Percentiles rank a stretch among this genome's conserved stretches.
Evolutionary conservation across 495 filamentous ascomycete species (phyloP).

Genomic region (Rhizodiscina lignyota): DNA sequence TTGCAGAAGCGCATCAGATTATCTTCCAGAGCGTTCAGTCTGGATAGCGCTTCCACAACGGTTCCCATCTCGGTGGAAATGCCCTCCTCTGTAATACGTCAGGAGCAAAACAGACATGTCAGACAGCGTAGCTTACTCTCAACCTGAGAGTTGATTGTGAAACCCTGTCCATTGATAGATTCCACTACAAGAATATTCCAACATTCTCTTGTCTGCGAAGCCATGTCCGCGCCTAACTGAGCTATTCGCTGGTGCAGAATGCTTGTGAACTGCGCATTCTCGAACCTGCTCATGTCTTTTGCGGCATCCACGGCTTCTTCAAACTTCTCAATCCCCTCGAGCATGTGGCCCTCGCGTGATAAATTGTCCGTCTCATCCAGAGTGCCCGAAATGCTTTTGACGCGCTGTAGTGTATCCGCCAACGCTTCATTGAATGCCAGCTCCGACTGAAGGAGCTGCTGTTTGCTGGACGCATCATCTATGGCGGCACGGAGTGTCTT

Average conservation of each 20-base stretch:
- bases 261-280: conserved; percentile 17
- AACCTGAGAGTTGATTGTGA: conserved; percentile 15
- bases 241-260: conserved; percentile 15
- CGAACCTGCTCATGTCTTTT: conserved; percentile 19
- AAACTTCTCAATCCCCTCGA: conserved; percentile 25
- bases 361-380: conserved; percentile 21
- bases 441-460: conserved; percentile 55
- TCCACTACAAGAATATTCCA: conserved; percentile 24
- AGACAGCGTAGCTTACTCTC: too few species aligned
- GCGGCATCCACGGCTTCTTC: conserved; percentile 22
- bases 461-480: conserved; percentile 51
- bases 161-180: conserved; percentile 7
- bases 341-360: conserved; percentile 14
- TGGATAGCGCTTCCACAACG: conserved; percentile 3
- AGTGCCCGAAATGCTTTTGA: conserved; percentile 32
- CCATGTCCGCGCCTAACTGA: conserved; percentile 16
- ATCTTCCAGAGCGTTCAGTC: conserved; percentile 1
- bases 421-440: conserved; percentile 60
- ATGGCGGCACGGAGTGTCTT: conserved; percentile 39
- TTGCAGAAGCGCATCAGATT: conserved; percentile 5
- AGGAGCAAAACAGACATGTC: background rate
- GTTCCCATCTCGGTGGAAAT: background rate
- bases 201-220: conserved; percentile 14
- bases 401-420: conserved; percentile 38
- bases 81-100: too few species aligned